phyloP scores from a whole-genome alignment of 108 stramenopile species.

The Pseudonitzschia multiseries region DNA sequence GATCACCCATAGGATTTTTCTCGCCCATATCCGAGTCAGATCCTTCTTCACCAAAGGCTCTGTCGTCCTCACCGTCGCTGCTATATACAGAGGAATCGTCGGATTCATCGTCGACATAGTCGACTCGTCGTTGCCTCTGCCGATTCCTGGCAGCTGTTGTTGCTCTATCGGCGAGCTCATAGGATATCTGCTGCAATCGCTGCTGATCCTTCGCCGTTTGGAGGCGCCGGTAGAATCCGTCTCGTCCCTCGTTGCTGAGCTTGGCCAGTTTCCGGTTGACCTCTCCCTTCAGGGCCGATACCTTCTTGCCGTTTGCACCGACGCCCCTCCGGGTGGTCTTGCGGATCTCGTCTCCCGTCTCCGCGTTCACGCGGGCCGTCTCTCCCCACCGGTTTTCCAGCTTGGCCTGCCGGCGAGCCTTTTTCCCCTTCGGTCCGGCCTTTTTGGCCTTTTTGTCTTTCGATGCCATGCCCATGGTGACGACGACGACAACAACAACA shows the following conservation, averaged over 20 bases:
- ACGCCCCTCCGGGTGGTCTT: neutral
- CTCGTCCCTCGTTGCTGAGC: slow-evolving; percentile 2
- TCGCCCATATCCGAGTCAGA: neutral
- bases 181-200: neutral
- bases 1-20: slow-evolving; percentile 15
- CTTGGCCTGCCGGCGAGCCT: slow-evolving; percentile 84
- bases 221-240: slow-evolving; percentile 1
- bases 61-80: neutral
- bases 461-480: neutral
- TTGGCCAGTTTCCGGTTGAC: slow-evolving; percentile 2
- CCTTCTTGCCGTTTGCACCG: slow-evolving; percentile 48
- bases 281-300: slow-evolving; percentile 28
- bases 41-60: neutral
- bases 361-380: slow-evolving; percentile 47
- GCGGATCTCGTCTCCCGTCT: slow-evolving; percentile 6
- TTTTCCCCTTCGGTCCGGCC: slow-evolving; percentile 84
- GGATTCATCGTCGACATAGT: neutral
- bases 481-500: too few species aligned
- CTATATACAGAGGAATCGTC: slow-evolving; percentile 12
- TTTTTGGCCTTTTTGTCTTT: slow-evolving; percentile 35
- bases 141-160: neutral
- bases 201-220: neutral
- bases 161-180: too few species aligned
- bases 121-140: slow-evolving; percentile 13
- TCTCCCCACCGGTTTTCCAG: slow-evolving; percentile 87